Percentiles rank a stretch among this genome's conserved stretches.
Conservation (phyloP, 139 green algal species). For the Astrephomene gubernaculifera region DNA sequence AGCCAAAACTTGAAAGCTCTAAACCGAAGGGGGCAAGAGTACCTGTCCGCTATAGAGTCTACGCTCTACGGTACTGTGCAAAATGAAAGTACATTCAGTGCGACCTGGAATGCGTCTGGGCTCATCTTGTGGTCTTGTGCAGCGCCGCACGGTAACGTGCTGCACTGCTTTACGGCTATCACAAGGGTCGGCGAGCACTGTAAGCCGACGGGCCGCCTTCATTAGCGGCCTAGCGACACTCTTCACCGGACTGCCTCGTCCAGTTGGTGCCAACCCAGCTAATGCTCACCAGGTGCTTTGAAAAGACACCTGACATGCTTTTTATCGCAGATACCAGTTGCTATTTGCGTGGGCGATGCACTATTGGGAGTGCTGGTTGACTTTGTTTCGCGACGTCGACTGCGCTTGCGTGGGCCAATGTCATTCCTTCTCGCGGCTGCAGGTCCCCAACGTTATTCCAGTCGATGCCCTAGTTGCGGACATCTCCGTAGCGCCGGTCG, state of each 20-base stretch:
- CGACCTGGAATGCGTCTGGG: neutral
- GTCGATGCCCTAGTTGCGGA: neutral
- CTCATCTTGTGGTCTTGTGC: neutral
- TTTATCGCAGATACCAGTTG: neutral
- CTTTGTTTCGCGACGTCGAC: neutral
- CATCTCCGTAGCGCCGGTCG: neutral
- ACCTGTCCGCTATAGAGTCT: no score
- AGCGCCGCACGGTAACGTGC: neutral
- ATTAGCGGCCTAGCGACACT: conserved; percentile 13
- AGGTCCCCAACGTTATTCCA: neutral
- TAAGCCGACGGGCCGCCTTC: conserved; percentile 1
- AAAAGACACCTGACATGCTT: no score
- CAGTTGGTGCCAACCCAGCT: neutral
- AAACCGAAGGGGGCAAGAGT: no score
- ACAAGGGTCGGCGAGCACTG: neutral
- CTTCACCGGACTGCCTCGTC: neutral
- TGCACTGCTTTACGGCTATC: neutral
- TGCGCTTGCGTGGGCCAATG: neutral
- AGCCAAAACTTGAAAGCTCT: no score
- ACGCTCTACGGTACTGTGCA: no score
- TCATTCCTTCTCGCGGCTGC: neutral
- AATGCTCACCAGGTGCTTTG: neutral
- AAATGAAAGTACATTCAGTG: neutral
- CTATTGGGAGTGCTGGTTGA: no score
- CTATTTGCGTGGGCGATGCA: neutral